Base-by-base conservation (phyloP, 78 protist species). In the Tieghemostelium lacteum region DNA sequence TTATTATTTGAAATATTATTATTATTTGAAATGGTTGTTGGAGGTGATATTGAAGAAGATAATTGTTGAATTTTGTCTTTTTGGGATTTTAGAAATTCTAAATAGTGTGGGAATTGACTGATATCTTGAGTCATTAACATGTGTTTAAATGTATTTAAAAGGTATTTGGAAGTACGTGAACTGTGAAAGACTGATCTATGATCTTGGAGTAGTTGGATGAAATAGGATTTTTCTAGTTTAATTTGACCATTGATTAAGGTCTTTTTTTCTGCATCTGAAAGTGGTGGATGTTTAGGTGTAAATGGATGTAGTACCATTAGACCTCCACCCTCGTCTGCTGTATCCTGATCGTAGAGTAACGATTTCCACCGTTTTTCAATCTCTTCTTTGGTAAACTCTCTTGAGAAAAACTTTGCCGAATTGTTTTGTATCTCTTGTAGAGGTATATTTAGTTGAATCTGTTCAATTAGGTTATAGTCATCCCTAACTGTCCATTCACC, bases 401-500 rank as follows among this genome's bases (percentile, higher is more conserved):
- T 67, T 34, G 88, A 67, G 31, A 80, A 80, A n/a, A n/a, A n/a
- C n/a, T n/a, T n/a, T 26, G 36, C 83, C 49, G 52, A 36, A 34
- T 54, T n/a, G 10, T 73, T 33, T 2, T 40, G 8, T 28, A 80
- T 65, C 52, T 20, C 33, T 71, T 45, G 29, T 50, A 71, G 50
- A 24, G 77, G 50, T 3, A 16, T 19, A 6, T 45, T 49, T 36
- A 71, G 50, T 71, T 80, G 88, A n/a, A 55, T 12, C 12, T 50
- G 19, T 8, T 66, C 77, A 7, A 80, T 31, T 6, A 80, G 22
- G 1, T 66, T 36, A 31, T 28, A 22, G 31, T 80, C 88, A 67
- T 80, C 88, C 2, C 33, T 45, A 4, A 80, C 39, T 0, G 88
- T 80, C 88, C 88, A 80, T 6, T 65, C 65, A 10, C 88, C 88